Conservation (phyloP, 2,329 filamentous ascomycete species). For the Phyllosticta capitalensis region DNA sequence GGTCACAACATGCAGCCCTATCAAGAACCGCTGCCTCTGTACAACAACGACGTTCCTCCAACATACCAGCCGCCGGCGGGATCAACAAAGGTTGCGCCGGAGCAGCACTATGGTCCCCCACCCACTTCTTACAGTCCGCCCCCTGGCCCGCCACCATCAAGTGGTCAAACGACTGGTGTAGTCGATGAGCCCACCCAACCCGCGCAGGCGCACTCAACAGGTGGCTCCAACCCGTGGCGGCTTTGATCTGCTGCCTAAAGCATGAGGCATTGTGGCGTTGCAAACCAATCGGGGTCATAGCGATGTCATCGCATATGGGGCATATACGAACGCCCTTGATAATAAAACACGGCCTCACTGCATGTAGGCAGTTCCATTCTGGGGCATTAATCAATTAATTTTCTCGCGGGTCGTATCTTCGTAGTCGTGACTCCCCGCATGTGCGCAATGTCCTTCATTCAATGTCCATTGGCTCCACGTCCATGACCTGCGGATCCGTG, state of each 20-base stretch:
- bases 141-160: slow-evolving; percentile 1
- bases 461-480: slow-evolving; percentile 2
- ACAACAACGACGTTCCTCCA: slow-evolving; percentile 27
- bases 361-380: not conserved
- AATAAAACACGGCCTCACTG: not conserved
- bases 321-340: not conserved
- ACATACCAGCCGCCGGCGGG: slow-evolving; percentile 22
- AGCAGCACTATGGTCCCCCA: slow-evolving; percentile 14
- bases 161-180: slow-evolving; percentile 1
- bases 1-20: not conserved
- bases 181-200: slow-evolving; percentile 1
- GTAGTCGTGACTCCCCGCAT: not conserved
- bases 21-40: slow-evolving; percentile 22
- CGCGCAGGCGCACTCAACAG: slow-evolving; percentile 7
- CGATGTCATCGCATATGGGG: not conserved
- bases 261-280: not conserved
- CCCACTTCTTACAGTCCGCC: not conserved
- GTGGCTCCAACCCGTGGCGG: slow-evolving; percentile 5
- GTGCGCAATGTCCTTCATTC: not conserved
- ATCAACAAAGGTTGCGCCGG: slow-evolving; percentile 21
- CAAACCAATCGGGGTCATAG: not conserved
- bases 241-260: not conserved
- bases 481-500: not conserved
- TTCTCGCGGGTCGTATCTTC: not conserved
- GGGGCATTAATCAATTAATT: not conserved